Percentiles rank a stretch among this genome's conserved stretches.
Conservation (phyloP, 1,284 basidiomycete genomes). For the Sparassis latifolia region DNA sequence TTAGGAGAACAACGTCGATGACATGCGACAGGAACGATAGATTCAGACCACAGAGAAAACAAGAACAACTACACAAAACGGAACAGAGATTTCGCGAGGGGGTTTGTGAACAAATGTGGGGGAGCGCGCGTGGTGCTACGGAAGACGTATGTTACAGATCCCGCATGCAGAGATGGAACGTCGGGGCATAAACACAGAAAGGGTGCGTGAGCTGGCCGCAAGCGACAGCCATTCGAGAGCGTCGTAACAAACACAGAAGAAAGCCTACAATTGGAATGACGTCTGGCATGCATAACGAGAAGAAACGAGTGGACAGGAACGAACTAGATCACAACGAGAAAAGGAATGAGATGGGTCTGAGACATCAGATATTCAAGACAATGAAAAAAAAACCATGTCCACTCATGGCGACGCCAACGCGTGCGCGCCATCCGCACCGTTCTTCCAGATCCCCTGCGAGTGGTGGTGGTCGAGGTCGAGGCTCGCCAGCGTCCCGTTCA, state of each 20-base stretch:
- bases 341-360: background rate
- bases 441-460: constrained; percentile 17
- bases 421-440: constrained; percentile 14
- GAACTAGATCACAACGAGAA: constrained; percentile 15
- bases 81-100: constrained; percentile 14
- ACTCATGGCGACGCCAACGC: constrained; percentile 16
- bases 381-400: background rate
- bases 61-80: constrained; percentile 9
- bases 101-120: constrained; percentile 4
- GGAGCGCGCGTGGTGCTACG: constrained; percentile 12
- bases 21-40: constrained; percentile 20
- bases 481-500: constrained; percentile 72
- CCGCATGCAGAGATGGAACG: constrained; percentile 22
- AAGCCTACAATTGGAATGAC: constrained; percentile 14
- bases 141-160: constrained; percentile 16
- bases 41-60: constrained; percentile 15
- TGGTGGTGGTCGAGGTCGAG: constrained; percentile 47
- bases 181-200: constrained; percentile 17
- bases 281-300: constrained; percentile 10
- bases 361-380: constrained; percentile 5
- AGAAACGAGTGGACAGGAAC: constrained; percentile 11
- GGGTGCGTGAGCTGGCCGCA: background rate
- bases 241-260: constrained; percentile 19
- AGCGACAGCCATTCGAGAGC: constrained; percentile 13
- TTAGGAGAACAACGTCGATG: constrained; percentile 21